phyloP scores from a whole-genome alignment of 352 stramenopile genomes.

The Pythium brassicae region DNA sequence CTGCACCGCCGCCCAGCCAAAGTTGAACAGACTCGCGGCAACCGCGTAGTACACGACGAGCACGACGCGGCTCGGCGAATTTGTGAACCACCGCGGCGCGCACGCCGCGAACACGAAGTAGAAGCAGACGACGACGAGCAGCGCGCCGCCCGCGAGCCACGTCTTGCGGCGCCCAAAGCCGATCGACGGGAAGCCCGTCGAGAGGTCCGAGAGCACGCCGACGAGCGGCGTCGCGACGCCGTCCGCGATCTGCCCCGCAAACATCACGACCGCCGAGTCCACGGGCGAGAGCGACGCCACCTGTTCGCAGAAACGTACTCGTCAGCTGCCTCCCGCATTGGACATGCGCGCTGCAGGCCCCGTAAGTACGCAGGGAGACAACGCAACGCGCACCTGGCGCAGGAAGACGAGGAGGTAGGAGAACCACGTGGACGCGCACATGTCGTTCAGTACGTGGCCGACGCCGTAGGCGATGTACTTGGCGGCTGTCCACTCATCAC shows the following conservation, averaged over 20 bases:
- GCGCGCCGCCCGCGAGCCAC: conserved; percentile 61
- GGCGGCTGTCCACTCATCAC: conserved; percentile 40
- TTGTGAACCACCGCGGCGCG: conserved; percentile 51
- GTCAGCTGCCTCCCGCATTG: neutral
- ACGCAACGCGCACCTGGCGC: conserved; percentile 20
- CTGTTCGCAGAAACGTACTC: neutral
- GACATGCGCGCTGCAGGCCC: too few species aligned
- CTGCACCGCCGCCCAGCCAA: conserved; percentile 80
- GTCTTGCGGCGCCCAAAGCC: conserved; percentile 72
- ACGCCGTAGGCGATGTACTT: conserved; percentile 76
- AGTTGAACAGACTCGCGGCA: conserved; percentile 77
- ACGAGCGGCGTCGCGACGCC: conserved; percentile 76
- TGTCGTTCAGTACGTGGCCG: conserved; percentile 84
- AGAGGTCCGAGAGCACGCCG: conserved; percentile 69
- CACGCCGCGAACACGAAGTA: conserved; percentile 80
- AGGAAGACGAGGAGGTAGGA: conserved; percentile 85
- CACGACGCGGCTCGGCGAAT: conserved; percentile 43
- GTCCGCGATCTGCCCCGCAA: conserved; percentile 80
- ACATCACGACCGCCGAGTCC: conserved; percentile 84
- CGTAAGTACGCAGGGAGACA: neutral
- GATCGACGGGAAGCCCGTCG: conserved; percentile 52
- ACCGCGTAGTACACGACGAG: conserved; percentile 77
- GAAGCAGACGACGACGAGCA: conserved; percentile 81
- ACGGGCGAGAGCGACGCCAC: conserved; percentile 61
- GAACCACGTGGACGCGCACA: conserved; percentile 88